Conservation (phyloP, 495 filamentous ascomycete species). For the Peziza echinospora region DNA sequence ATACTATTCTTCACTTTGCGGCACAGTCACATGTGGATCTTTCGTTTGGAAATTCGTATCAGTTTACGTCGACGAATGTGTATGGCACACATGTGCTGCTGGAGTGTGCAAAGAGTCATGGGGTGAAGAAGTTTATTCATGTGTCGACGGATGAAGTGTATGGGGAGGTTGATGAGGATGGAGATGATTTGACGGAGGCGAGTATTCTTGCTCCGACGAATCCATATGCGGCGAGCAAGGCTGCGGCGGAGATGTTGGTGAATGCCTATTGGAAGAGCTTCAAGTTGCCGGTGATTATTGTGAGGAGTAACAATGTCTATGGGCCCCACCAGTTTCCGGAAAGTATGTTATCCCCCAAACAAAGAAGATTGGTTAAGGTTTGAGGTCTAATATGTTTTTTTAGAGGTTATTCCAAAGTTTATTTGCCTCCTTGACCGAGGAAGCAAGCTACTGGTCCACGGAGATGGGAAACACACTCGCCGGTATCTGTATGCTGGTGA, state of each 20-base stretch:
- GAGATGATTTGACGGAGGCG: constrained; percentile 37
- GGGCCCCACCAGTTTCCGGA: constrained; percentile 62
- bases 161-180: constrained; percentile 43
- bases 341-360: constrained; percentile 31
- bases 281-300: constrained; percentile 46
- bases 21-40: constrained; percentile 54
- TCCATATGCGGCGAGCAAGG: constrained; percentile 57
- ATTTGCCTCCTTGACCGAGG: constrained; percentile 36
- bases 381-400: background rate
- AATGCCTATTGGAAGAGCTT: constrained; percentile 51
- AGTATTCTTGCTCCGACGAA: constrained; percentile 48
- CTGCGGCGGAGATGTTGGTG: constrained; percentile 63
- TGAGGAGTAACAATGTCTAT: constrained; percentile 59
- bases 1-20: constrained; percentile 58
- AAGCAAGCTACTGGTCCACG: constrained; percentile 42
- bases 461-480: constrained; percentile 42
- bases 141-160: constrained; percentile 62
- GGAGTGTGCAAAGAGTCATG: constrained; percentile 38
- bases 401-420: constrained; percentile 63
- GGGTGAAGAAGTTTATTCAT: constrained; percentile 44
- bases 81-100: constrained; percentile 51
- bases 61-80: constrained; percentile 50
- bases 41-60: constrained; percentile 48
- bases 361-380: background rate
- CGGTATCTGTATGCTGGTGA: constrained; percentile 51